These are phyloP conservation scores for Dujonia santamariae DNA, from an alignment of 1,139 yeast species.

Conservation along the genomic window DNA sequence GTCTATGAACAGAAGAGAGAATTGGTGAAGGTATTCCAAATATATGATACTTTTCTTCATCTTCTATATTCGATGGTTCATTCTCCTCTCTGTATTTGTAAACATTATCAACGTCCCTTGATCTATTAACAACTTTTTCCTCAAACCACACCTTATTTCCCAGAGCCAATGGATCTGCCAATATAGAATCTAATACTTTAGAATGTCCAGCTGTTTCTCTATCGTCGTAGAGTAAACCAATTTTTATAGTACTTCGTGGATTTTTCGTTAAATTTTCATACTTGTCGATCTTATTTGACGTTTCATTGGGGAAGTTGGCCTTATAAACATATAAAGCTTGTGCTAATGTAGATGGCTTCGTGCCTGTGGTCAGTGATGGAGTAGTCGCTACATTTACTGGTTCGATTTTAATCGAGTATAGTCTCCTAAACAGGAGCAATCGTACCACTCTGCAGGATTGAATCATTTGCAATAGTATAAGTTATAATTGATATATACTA, in stretches of 20 bases:
- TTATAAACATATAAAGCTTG: constrained; percentile 7
- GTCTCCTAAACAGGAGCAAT: too few species aligned
- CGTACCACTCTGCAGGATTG: too few species aligned
- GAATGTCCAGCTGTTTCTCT: constrained; percentile 18
- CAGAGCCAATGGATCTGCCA: constrained; percentile 43
- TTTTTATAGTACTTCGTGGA: constrained; percentile 15
- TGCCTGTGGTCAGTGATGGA: too few species aligned
- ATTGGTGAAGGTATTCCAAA: constrained; percentile 33
- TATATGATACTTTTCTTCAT: not conserved
- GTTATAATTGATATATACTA: too few species aligned
- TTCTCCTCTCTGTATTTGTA: constrained; percentile 15
- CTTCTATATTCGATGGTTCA: not conserved
- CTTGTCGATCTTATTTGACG: constrained; percentile 10
- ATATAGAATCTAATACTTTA: constrained; percentile 30
- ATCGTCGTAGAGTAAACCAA: constrained; percentile 33
- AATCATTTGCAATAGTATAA: too few species aligned
- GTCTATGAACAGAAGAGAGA: constrained; percentile 26
- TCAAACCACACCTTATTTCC: constrained; percentile 32
- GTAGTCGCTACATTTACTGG: too few species aligned
- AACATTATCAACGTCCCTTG: constrained; percentile 15
- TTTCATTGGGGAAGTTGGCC: constrained; percentile 9
- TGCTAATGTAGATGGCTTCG: constrained; percentile 5
- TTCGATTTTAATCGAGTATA: too few species aligned
- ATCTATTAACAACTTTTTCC: constrained; percentile 20
- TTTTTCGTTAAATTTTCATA: constrained; percentile 9